Evolutionary conservation across 345 rosid species (phyloP).

Genomic region (Salix udensis): DNA sequence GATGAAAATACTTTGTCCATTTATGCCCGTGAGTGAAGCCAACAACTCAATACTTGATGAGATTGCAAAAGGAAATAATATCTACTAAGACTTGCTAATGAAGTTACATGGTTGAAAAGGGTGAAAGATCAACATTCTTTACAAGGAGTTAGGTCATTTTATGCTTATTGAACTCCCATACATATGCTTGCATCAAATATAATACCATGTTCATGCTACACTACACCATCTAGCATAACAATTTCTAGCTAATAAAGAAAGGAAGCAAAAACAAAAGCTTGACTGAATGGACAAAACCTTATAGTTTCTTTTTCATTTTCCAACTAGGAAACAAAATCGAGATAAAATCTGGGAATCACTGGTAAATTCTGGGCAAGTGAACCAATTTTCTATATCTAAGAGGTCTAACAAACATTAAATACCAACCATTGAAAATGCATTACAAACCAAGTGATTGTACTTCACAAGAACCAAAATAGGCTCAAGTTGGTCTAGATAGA

Average conservation of each 20-base stretch:
- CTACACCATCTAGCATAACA: background rate
- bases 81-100: background rate
- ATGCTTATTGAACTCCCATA: conserved; percentile 67
- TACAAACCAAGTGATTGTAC: background rate
- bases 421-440: no score
- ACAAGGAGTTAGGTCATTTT: conserved; percentile 81
- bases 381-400: no score
- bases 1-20: conserved; percentile 69
- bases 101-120: conserved; percentile 55
- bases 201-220: background rate
- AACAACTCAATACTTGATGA: conserved; percentile 9
- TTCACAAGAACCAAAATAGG: no score
- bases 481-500: no score
- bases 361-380: no score
- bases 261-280: background rate
- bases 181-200: conserved; percentile 54
- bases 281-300: background rate
- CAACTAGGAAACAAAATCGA: background rate
- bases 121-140: conserved; percentile 92
- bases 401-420: no score
- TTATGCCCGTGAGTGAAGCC: conserved; percentile 47
- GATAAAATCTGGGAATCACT: background rate
- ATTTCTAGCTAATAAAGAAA: background rate
- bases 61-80: background rate
- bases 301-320: background rate